Base-by-base conservation (phyloP, 352 stramenopile species). In the Blastocystis sp. region DNA sequence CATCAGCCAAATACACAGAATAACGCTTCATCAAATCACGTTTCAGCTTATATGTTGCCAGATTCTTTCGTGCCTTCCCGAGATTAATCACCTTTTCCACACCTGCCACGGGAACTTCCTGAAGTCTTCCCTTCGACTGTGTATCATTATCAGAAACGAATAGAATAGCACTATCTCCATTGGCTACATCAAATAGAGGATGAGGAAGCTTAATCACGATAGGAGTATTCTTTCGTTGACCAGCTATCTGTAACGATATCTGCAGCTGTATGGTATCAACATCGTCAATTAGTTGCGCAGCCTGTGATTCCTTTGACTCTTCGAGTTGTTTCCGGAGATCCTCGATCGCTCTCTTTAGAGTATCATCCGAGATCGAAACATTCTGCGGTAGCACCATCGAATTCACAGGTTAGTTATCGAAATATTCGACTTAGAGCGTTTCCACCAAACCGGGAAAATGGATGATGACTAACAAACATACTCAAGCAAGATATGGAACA, bases 161-260 rank as follows among this genome's bases (percentile, higher is more conserved):
- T 4, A 80, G 27, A 57, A 80, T 42, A n/a, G 69, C 69, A 35
- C 35, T 63, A 52, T 80, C 46, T 21, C 69, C 69, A 35, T 80
- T 52, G 0, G 43, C 69, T 9, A 37, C 9, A 63, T 37, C 29
- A 32, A 80, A 80, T 24, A 80, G 12, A 19, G 39, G n/a, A n/a
- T 80, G 27, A n/a, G 52, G 52, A 7, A 80, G 46, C 14, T 21
- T 9, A n/a, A 80, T 80, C 12, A 63, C 29, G 19, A 52, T 35
- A 32, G 69, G 69, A 27, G 69, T 80, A n/a, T 80, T 61, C 35
- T 59, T 58, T 12, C 42, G 35, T 0, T 80, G 11, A 16, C 42
- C 69, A 27, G 21, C 24, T 1, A 61, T 29, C 4, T 2, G 52
- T 0, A 59, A 61, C 6, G 14, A 11, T 12, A 80, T 37, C 7